A percentile compares a stretch with the other conserved stretches of the same genome.
These are phyloP conservation scores for Microthyrium microscopicum DNA, from an alignment of 2,329 filamentous ascomycete genomes.

Conservation along the genomic window DNA sequence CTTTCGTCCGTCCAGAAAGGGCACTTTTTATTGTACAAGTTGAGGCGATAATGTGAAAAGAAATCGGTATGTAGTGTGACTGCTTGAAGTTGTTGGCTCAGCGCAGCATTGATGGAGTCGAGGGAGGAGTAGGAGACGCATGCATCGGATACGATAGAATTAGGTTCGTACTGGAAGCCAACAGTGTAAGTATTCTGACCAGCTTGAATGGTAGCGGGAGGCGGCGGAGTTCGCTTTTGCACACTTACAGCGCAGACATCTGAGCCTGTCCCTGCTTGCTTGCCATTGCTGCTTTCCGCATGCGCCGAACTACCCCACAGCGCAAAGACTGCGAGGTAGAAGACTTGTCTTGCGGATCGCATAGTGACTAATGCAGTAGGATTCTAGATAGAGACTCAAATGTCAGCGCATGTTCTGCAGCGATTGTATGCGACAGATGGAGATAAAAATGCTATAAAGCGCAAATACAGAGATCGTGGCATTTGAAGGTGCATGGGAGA, in stretches of 20 bases:
- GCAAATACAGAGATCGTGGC: no score
- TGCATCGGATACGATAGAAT: slow-evolving; percentile 79
- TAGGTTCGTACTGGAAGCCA: slow-evolving; percentile 58
- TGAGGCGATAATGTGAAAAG: slow-evolving; percentile 93
- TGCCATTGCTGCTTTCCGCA: slow-evolving; percentile 23
- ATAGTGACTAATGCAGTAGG: slow-evolving; percentile 20
- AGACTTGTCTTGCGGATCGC: slow-evolving; percentile 36
- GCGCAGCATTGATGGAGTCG: slow-evolving; percentile 61
- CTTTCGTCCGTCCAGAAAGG: slow-evolving; percentile 92
- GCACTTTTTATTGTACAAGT: slow-evolving; percentile 85
- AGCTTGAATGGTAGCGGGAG: slow-evolving; percentile 8
- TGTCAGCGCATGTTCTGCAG: slow-evolving; percentile 19
- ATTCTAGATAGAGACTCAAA: slow-evolving; percentile 9
- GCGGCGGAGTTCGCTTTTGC: slow-evolving; percentile 12
- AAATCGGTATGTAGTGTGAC: slow-evolving; percentile 85
- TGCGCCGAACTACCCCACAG: slow-evolving; percentile 35
- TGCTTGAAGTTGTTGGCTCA: slow-evolving; percentile 62
- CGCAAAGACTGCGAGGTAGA: slow-evolving; percentile 46
- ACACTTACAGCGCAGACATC: slow-evolving; percentile 39
- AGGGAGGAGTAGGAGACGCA: slow-evolving; percentile 88
- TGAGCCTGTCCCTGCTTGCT: slow-evolving; percentile 18
- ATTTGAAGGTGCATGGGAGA: neutral
- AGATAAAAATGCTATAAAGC: neutral
- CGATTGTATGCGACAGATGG: neutral
- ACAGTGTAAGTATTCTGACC: slow-evolving; percentile 19